Evolutionary conservation across 2,329 filamentous ascomycete species (phyloP).

Genomic region (Aureobasidium sp.): DNA sequence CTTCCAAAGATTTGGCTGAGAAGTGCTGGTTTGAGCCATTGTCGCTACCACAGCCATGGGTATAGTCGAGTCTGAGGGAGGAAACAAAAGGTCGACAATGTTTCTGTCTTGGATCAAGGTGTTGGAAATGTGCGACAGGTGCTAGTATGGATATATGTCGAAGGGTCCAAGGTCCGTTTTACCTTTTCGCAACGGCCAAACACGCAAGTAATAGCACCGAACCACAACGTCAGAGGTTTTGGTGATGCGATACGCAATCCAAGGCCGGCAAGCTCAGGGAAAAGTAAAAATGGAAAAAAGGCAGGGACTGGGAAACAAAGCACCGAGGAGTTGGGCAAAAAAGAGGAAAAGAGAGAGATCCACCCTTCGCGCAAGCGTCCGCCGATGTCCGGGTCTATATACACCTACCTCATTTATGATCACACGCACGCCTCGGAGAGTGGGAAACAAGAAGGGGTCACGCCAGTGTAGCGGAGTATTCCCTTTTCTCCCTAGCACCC

Average conservation of each 20-base stretch:
- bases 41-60: slow-evolving; percentile 5
- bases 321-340: background rate
- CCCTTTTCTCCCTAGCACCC: background rate
- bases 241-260: background rate
- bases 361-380: slow-evolving; percentile 10
- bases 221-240: slow-evolving; percentile 10
- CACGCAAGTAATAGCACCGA: slow-evolving; percentile 9
- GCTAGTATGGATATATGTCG: background rate
- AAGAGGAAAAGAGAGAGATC: background rate
- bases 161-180: slow-evolving; percentile 1
- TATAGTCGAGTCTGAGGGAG: background rate
- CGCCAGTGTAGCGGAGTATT: background rate
- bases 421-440: background rate
- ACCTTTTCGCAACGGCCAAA: slow-evolving; percentile 7
- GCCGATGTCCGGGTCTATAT: slow-evolving; percentile 8
- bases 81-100: background rate
- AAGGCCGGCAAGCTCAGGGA: background rate
- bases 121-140: background rate
- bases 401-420: slow-evolving; percentile 8
- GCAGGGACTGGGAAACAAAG: background rate
- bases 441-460: background rate
- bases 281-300: background rate
- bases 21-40: slow-evolving; percentile 14
- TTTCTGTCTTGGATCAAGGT: background rate
- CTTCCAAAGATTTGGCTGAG: slow-evolving; percentile 11